A percentile compares a stretch with the other conserved stretches of the same genome.
Conservation (phyloP, 306 rosid genomes). For the Carpinus viminea region DNA sequence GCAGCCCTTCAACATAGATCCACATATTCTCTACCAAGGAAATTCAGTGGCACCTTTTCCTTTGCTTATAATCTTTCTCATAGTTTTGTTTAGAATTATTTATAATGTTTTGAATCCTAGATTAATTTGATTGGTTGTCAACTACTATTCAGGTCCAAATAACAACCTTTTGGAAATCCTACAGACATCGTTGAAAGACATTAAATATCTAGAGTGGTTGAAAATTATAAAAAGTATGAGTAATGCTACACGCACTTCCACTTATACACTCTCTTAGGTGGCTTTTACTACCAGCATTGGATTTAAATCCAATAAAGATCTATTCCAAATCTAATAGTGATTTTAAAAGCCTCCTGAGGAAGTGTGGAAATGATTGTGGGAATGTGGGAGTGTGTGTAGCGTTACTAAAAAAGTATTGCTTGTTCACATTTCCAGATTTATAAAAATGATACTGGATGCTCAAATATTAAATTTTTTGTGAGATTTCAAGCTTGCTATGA, state of each 20-base stretch:
- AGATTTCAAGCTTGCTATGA: slow-evolving; percentile 11
- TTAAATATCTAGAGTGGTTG: background rate
- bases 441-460: background rate
- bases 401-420: too few species aligned
- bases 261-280: too few species aligned
- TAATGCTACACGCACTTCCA: too few species aligned
- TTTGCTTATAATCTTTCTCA: background rate
- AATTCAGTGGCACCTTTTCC: background rate
- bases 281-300: too few species aligned
- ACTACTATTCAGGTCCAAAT: background rate
- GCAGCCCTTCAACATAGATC: background rate
- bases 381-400: too few species aligned
- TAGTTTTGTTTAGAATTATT: background rate
- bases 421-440: background rate
- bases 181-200: background rate
- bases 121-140: background rate
- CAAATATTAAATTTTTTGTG: background rate
- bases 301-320: too few species aligned
- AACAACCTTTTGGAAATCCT: background rate
- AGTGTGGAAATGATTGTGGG: too few species aligned
- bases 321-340: too few species aligned
- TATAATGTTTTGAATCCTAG: background rate
- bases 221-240: background rate
- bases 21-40: background rate
- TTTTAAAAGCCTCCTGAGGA: too few species aligned